These are phyloP conservation scores for Trametes maxima DNA, from an alignment of 768 basidiomycete species.

Conservation along the genomic window DNA sequence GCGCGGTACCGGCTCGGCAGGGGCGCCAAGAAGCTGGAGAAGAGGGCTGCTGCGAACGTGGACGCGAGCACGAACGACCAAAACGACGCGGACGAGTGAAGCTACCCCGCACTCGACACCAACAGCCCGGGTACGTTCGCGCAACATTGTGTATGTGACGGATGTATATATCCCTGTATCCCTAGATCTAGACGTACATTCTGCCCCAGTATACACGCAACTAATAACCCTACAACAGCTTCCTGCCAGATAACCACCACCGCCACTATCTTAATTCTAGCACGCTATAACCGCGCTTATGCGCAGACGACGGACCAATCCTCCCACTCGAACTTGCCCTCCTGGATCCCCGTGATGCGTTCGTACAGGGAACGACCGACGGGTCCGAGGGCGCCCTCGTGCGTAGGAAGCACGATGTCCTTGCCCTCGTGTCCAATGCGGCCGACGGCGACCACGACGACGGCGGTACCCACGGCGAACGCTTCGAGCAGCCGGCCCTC, in stretches of 20 bases:
- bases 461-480: constrained; percentile 86
- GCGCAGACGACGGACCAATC: constrained; percentile 61
- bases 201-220: constrained; percentile 1
- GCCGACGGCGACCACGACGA: constrained; percentile 70
- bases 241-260: not conserved
- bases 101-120: not conserved
- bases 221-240: constrained; percentile 3
- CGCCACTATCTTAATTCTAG: not conserved
- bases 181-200: constrained; percentile 18
- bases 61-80: constrained; percentile 1
- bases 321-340: constrained; percentile 61
- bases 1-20: constrained; percentile 76
- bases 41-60: not conserved
- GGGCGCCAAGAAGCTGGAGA: constrained; percentile 46
- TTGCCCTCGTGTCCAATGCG: constrained; percentile 73
- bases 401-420: constrained; percentile 64
- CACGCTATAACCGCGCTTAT: not conserved
- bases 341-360: constrained; percentile 77
- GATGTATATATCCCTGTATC: constrained; percentile 7
- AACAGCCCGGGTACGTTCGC: not conserved
- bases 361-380: constrained; percentile 72
- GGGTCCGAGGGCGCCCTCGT: constrained; percentile 47
- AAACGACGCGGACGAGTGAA: constrained; percentile 21
- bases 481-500: constrained; percentile 76
- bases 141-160: not conserved